phyloP scores from a whole-genome alignment of 495 filamentous ascomycete genomes.

The Daldinia loculata region DNA sequence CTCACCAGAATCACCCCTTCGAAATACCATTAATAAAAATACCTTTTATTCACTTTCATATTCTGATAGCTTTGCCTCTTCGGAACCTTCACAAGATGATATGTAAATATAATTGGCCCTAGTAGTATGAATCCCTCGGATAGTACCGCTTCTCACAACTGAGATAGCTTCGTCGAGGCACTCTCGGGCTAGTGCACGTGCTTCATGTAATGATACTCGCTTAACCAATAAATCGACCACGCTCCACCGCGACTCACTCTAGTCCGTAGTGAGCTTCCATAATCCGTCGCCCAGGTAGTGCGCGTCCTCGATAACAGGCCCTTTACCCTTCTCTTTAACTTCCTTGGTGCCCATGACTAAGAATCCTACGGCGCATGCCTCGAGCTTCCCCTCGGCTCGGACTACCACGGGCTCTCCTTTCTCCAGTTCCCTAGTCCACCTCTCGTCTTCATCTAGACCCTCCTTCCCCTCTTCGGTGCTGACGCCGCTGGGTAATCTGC shows the following conservation, averaged over 20 bases:
- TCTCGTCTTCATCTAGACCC: conserved; percentile 55
- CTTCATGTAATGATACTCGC: not conserved
- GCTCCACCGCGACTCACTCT: conserved; percentile 10
- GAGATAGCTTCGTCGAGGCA: not conserved
- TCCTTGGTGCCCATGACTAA: conserved; percentile 90
- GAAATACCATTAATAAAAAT: not conserved
- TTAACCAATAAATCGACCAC: not conserved
- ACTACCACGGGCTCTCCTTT: conserved; percentile 85
- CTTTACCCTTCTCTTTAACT: conserved; percentile 91
- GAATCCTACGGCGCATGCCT: conserved; percentile 87
- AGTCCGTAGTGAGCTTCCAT: conserved; percentile 83
- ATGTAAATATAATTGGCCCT: not conserved
- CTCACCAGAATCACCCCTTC: no score
- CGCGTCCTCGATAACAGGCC: conserved; percentile 87
- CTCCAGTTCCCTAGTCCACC: conserved; percentile 67
- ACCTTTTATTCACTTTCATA: not conserved
- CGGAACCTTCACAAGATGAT: not conserved
- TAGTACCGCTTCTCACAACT: not conserved
- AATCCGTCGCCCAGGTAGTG: conserved; percentile 96
- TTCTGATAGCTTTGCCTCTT: not conserved
- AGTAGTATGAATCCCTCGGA: not conserved
- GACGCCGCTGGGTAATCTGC: conserved; percentile 69
- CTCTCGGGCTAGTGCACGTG: not conserved
- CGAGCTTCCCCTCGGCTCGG: conserved; percentile 90
- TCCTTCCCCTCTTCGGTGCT: conserved; percentile 55